phyloP scores from a whole-genome alignment of 257 asterid species.

The Cruciata laevipes region DNA sequence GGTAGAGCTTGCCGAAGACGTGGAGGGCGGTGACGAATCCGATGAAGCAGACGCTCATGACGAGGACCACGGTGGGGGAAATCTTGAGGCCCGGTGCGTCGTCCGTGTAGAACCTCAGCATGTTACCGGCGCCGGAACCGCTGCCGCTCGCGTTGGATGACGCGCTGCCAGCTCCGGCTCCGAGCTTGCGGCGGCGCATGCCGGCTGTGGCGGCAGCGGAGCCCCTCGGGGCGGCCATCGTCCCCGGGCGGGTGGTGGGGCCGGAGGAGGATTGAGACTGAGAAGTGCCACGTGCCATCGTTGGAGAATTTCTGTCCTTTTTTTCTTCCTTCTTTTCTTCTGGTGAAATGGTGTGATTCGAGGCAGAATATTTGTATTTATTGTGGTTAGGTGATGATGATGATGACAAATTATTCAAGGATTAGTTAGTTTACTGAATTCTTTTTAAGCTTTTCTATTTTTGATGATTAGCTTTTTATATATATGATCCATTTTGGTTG shows the following conservation, averaged over 20 bases:
- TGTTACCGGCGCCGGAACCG: conserved; percentile 37
- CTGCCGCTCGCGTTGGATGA: conserved; percentile 9
- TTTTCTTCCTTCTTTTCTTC: no score
- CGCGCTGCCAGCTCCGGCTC: conserved; percentile 19
- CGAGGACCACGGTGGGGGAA: conserved; percentile 54
- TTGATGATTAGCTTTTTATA: not conserved
- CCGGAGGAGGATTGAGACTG: conserved; percentile 50
- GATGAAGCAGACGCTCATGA: conserved; percentile 64
- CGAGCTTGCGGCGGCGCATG: conserved; percentile 51
- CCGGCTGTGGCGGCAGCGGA: conserved; percentile 56
- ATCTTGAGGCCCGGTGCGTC: conserved; percentile 65
- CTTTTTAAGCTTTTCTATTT: not conserved
- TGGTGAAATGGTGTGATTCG: not conserved
- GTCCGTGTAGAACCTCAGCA: conserved; percentile 66
- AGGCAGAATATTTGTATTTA: not conserved
- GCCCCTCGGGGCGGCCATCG: conserved; percentile 42
- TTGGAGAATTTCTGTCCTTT: not conserved
- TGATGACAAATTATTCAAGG: not conserved
- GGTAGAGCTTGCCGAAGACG: conserved; percentile 56
- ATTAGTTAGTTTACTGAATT: not conserved
- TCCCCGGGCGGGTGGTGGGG: conserved; percentile 37
- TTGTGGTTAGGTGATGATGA: not conserved
- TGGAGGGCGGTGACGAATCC: conserved; percentile 61
- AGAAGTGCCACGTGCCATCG: conserved; percentile 51
- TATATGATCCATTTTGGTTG: not conserved